These are phyloP conservation scores for Ailanthus altissimus DNA, from an alignment of 345 rosid species.

Conservation along the genomic window DNA sequence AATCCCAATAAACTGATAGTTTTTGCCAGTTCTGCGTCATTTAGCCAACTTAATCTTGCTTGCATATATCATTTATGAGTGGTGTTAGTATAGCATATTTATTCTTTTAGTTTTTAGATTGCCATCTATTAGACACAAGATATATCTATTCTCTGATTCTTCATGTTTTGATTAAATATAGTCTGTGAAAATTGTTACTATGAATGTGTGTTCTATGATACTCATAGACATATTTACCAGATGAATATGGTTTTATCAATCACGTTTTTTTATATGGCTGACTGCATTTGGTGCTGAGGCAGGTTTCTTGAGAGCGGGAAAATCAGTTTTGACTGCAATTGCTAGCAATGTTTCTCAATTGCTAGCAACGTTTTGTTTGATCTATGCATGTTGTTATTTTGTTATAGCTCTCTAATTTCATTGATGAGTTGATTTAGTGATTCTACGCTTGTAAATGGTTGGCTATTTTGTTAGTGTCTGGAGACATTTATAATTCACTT, in stretches of 20 bases:
- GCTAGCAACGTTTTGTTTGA: neutral
- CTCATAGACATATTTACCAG: neutral
- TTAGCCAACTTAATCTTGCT: constrained; percentile 15
- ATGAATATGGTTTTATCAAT: neutral
- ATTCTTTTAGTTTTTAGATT: too few species aligned
- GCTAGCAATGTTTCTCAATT: neutral
- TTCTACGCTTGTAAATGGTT: neutral
- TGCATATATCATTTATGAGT: constrained; percentile 6
- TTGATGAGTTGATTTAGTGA: neutral
- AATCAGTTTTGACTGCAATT: neutral
- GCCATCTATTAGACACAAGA: neutral
- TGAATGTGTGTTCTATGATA: neutral
- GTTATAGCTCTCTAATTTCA: neutral
- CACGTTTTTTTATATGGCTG: neutral
- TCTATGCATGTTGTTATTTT: neutral
- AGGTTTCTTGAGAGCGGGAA: neutral
- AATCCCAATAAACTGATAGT: constrained; percentile 9
- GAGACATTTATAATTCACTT: too few species aligned
- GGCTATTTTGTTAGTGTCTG: neutral
- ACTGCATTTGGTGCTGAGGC: neutral
- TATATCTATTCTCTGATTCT: neutral
- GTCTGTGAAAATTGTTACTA: neutral
- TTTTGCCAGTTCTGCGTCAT: neutral
- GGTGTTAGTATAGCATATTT: too few species aligned
- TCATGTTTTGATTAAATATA: neutral